Conservation (phyloP, 176 grass and related monocot genomes). For the Guadua angustifolia region DNA sequence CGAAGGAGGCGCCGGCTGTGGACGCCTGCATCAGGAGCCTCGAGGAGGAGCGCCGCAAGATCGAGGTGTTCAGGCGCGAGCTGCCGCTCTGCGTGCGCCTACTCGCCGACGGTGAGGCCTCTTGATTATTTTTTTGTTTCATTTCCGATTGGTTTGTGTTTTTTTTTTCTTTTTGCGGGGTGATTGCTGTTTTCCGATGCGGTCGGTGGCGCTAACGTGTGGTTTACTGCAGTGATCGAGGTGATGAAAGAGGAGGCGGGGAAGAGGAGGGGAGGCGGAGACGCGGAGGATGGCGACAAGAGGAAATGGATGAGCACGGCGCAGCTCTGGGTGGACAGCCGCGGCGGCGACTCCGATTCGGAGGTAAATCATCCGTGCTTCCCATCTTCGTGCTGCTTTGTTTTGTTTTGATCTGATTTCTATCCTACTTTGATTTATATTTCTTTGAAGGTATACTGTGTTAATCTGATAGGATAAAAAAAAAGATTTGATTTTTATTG, state of each 20-base stretch:
- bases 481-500: neutral
- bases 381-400: neutral
- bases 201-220: neutral
- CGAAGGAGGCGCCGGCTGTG: constrained; percentile 46
- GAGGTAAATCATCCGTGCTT: constrained; percentile 20
- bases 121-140: neutral
- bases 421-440: neutral
- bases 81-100: constrained; percentile 76
- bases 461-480: neutral
- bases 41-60: constrained; percentile 77
- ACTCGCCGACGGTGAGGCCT: constrained; percentile 59
- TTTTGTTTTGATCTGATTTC: neutral
- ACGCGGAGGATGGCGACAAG: constrained; percentile 63
- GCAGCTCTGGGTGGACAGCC: constrained; percentile 80
- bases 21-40: constrained; percentile 63
- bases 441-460: neutral
- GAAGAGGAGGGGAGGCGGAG: constrained; percentile 38
- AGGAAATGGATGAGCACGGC: constrained; percentile 91
- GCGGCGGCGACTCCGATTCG: constrained; percentile 51
- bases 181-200: constrained; percentile 4
- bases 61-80: constrained; percentile 85
- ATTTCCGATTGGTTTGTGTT: neutral
- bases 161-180: neutral
- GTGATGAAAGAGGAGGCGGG: constrained; percentile 66
- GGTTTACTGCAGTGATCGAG: constrained; percentile 63